Evolutionary conservation across 1,284 basidiomycete species (phyloP).

Genomic region (Termitomyces sp.): DNA sequence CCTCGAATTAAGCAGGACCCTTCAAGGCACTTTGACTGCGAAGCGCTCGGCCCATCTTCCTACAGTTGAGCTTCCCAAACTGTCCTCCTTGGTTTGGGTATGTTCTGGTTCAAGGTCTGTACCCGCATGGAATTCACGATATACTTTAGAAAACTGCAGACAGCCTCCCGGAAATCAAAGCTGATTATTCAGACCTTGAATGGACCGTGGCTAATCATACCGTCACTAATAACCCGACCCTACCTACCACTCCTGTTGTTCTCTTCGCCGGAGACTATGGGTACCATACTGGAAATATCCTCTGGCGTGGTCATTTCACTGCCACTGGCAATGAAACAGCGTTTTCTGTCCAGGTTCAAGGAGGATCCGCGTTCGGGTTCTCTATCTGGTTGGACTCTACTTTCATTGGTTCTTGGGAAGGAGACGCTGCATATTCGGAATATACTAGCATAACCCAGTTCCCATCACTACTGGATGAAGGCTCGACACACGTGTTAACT

Average conservation of each 20-base stretch:
- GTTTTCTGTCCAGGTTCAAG: conserved; percentile 35
- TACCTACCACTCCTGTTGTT: conserved; percentile 31
- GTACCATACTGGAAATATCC: conserved; percentile 49
- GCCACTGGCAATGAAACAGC: conserved; percentile 37
- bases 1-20: conserved; percentile 28
- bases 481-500: conserved; percentile 39
- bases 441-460: conserved; percentile 34
- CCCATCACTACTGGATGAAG: conserved; percentile 23
- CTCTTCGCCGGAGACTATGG: conserved; percentile 51
- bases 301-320: conserved; percentile 48
- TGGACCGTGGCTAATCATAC: conserved; percentile 36
- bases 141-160: conserved; percentile 29
- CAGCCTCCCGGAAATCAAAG: conserved; percentile 33
- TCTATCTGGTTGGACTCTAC: conserved; percentile 45
- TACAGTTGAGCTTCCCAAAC: conserved; percentile 26
- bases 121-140: neutral
- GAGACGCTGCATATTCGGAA: conserved; percentile 29
- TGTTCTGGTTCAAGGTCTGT: conserved; percentile 2
- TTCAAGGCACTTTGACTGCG: conserved; percentile 33
- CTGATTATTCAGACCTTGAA: conserved; percentile 28
- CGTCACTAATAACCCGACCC: conserved; percentile 33
- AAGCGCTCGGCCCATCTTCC: conserved; percentile 26
- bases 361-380: conserved; percentile 44
- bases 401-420: conserved; percentile 45
- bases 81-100: conserved; percentile 33